These are phyloP conservation scores for Alliaria petiolata DNA, from an alignment of 345 rosid genomes.

Conservation along the genomic window DNA sequence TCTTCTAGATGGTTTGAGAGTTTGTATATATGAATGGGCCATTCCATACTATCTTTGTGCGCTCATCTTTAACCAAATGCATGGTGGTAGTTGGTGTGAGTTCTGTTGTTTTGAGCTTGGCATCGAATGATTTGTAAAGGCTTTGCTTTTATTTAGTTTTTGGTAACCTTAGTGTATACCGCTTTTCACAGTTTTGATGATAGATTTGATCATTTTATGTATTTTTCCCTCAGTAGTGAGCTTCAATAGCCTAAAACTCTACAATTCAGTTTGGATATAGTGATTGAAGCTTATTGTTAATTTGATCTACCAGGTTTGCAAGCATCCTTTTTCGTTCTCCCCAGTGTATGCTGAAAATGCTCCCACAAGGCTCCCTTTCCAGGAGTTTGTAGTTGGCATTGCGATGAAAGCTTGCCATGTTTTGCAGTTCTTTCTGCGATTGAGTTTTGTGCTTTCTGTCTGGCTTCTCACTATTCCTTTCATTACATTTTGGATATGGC, in stretches of 20 bases:
- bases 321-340: constrained; percentile 93
- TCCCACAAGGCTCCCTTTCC: constrained; percentile 96
- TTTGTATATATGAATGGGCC: background rate
- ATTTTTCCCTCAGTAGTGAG: background rate
- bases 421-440: constrained; percentile 85
- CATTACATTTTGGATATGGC: constrained; percentile 97
- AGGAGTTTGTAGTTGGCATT: constrained; percentile 96
- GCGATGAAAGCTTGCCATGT: constrained; percentile 94
- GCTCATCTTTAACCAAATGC: background rate
- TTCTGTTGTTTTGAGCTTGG: background rate
- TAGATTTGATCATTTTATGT: background rate
- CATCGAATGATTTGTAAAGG: background rate
- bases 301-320: constrained; percentile 67
- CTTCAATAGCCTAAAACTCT: background rate
- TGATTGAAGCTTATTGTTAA: background rate
- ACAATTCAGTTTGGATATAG: background rate
- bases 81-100: background rate
- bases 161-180: background rate
- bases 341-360: constrained; percentile 98
- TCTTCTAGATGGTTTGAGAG: background rate
- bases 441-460: constrained; percentile 89
- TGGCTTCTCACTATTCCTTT: constrained; percentile 97
- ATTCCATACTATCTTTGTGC: background rate
- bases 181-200: background rate
- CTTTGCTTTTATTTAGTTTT: background rate